A percentile compares a stretch with the other conserved stretches of the same genome.
Conservation (phyloP, 306 rosid genomes). For the Heteromeles arbutifolia region DNA sequence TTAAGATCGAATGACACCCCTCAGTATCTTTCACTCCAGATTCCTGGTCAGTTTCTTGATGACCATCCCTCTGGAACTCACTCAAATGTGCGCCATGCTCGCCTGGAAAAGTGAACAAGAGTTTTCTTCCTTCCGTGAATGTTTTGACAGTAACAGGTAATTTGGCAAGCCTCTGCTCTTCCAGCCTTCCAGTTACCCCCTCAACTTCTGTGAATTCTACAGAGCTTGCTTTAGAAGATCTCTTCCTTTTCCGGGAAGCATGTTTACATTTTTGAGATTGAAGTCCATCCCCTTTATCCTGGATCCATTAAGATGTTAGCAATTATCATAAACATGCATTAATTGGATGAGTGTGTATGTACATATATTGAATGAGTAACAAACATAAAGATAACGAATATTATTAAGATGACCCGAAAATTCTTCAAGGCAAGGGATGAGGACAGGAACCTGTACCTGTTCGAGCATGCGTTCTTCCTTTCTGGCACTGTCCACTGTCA, state of each 20-base stretch:
- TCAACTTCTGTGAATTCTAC: constrained; percentile 39
- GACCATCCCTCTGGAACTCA: neutral
- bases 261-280: constrained; percentile 20
- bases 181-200: neutral
- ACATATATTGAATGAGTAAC: neutral
- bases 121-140: neutral
- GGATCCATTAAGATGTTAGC: constrained; percentile 36
- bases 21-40: constrained; percentile 27
- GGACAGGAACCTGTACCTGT: constrained; percentile 51
- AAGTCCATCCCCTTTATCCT: constrained; percentile 31
- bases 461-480: constrained; percentile 65
- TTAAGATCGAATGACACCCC: constrained; percentile 8
- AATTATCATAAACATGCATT: constrained; percentile 21
- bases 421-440: constrained; percentile 7
- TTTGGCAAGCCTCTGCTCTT: neutral
- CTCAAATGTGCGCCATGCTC: neutral
- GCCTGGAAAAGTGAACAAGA: neutral
- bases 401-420: neutral
- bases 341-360: neutral
- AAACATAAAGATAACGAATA: neutral
- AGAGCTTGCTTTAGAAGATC: constrained; percentile 33
- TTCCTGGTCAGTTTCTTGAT: constrained; percentile 16
- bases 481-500: constrained; percentile 7
- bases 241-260: constrained; percentile 21
- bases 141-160: neutral